These are phyloP conservation scores for Vitis rupestris DNA, from an alignment of 164 flowering plant species.

Conservation along the genomic window DNA sequence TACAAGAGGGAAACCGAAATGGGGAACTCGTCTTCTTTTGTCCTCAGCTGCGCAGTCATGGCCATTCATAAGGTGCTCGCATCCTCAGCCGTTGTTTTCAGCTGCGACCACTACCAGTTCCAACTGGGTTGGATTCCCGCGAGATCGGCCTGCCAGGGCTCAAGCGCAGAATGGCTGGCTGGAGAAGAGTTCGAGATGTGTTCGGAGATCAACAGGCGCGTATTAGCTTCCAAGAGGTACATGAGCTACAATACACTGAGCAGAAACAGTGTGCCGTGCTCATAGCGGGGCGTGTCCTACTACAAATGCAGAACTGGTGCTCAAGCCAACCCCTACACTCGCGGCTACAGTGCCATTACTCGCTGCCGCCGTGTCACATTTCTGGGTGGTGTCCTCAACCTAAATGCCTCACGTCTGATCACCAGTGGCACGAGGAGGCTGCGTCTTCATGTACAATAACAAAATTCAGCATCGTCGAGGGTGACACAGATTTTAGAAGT, in stretches of 20 bases:
- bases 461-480: too few species aligned
- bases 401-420: too few species aligned
- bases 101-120: constrained; percentile 15
- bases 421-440: too few species aligned
- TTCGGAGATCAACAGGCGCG: constrained; percentile 57
- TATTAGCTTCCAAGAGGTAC: constrained; percentile 49
- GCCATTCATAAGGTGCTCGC: too few species aligned
- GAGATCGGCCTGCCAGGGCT: constrained; percentile 31
- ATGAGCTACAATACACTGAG: constrained; percentile 73
- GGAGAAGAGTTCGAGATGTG: constrained; percentile 44
- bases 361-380: constrained; percentile 40
- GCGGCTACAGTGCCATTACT: constrained; percentile 61
- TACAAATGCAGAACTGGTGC: constrained; percentile 70
- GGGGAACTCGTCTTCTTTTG: too few species aligned
- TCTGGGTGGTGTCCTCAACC: too few species aligned
- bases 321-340: constrained; percentile 69
- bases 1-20: too few species aligned
- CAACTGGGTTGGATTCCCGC: constrained; percentile 29
- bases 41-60: too few species aligned
- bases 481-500: too few species aligned
- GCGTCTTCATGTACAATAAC: too few species aligned
- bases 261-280: constrained; percentile 64
- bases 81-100: constrained; percentile 19
- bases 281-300: constrained; percentile 67
- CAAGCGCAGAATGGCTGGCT: constrained; percentile 45